Evolutionary conservation across 257 asterid genomes (phyloP).

Genomic region (Marsdenia floribunda): DNA sequence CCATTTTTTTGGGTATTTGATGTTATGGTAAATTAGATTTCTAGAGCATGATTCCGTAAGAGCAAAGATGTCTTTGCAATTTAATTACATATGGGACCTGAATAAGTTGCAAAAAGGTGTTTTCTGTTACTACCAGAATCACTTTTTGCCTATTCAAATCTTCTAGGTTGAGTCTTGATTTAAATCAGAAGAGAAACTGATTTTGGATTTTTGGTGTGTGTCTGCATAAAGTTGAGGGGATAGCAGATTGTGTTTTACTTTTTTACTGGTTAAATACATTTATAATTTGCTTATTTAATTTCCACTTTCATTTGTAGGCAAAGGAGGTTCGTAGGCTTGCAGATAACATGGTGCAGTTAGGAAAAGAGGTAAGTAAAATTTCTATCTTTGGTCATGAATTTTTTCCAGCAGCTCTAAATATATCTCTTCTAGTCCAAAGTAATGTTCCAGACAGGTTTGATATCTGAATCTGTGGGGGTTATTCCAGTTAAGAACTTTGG

Average conservation of each 20-base stretch:
- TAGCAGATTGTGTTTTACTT: neutral
- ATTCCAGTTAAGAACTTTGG: neutral
- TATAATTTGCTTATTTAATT: neutral
- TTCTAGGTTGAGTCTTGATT: neutral
- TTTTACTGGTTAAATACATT: neutral
- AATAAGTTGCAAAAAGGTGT: neutral
- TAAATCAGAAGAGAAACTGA: neutral
- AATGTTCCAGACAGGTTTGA: neutral
- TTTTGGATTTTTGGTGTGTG: neutral
- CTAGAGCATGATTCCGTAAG: no score
- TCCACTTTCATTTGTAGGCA: constrained; percentile 45
- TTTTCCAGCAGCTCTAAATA: neutral
- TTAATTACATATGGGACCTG: neutral
- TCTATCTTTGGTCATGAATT: neutral
- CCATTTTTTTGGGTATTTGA: no score
- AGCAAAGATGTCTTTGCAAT: neutral
- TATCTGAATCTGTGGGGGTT: no score
- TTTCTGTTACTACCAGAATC: neutral
- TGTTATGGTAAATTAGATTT: no score
- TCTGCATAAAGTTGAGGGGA: neutral
- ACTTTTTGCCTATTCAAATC: no score
- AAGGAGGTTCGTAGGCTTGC: constrained; percentile 97
- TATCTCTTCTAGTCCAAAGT: neutral
- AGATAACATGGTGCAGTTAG: constrained; percentile 94
- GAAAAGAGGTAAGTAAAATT: constrained; percentile 59